phyloP scores from a whole-genome alignment of 2,329 filamentous ascomycete genomes.

The Mariannaea sp. region DNA sequence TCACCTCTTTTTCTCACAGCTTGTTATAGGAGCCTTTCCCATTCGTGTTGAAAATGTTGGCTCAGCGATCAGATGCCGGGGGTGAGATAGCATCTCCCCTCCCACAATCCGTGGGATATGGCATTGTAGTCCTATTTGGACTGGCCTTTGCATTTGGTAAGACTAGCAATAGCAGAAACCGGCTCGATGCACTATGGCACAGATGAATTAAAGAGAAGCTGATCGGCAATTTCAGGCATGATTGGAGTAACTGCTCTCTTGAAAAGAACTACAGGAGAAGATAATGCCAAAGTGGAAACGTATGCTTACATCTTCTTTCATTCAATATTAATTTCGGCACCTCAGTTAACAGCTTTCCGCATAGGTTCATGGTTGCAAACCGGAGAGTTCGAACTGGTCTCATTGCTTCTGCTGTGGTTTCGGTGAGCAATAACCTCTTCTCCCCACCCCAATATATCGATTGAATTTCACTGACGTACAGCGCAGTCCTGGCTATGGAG shows the following conservation, averaged over 20 bases:
- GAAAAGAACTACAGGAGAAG: constrained; percentile 21
- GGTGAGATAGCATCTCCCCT: constrained; percentile 14
- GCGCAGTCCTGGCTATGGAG: constrained; percentile 23
- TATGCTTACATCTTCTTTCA: background rate
- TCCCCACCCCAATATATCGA: too few relatives aligned
- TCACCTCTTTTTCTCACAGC: background rate
- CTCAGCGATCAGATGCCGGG: constrained; percentile 5
- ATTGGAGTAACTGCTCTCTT: constrained; percentile 16
- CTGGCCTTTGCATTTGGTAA: constrained; percentile 70
- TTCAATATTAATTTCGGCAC: background rate
- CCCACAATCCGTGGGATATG: constrained; percentile 63
- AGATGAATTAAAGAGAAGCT: too few relatives aligned
- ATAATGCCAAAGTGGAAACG: constrained; percentile 22
- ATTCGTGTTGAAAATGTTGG: background rate
- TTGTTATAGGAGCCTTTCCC: background rate
- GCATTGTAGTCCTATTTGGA: constrained; percentile 73
- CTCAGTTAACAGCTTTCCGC: background rate
- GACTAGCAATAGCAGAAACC: too few relatives aligned
- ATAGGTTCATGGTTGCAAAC: constrained; percentile 21
- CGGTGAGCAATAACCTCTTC: background rate
- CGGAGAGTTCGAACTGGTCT: constrained; percentile 17
- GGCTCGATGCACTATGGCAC: too few relatives aligned
- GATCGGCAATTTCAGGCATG: constrained; percentile 7
- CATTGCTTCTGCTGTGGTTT: constrained; percentile 19
- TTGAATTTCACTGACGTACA: background rate